Conservation (phyloP, 75 land plant genomes). For the Picea glauca region DNA sequence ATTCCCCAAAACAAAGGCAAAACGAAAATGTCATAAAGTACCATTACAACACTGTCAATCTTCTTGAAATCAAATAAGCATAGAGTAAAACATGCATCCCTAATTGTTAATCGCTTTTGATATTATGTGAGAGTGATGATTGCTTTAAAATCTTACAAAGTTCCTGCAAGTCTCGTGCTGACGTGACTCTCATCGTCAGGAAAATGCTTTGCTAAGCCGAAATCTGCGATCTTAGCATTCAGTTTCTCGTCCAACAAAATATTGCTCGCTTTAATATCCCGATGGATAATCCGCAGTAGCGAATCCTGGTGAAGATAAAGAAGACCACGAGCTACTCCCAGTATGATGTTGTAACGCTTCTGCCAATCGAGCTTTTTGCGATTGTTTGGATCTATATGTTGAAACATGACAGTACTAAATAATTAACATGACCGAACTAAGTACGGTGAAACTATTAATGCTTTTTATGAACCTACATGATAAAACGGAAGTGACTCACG, state of each 20-base stretch:
- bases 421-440: no score
- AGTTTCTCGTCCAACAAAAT: constrained; percentile 37
- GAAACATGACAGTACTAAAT: no score
- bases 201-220: constrained; percentile 44
- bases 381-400: constrained; percentile 4
- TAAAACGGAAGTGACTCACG: no score
- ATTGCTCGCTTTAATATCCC: constrained; percentile 62
- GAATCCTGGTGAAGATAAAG: constrained; percentile 47
- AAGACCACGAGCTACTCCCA: constrained; percentile 41
- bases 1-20: no score
- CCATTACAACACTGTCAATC: no score
- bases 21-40: no score
- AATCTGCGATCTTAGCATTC: constrained; percentile 51
- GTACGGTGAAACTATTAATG: no score
- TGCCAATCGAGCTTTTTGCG: not conserved
- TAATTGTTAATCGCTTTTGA: no score
- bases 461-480: no score
- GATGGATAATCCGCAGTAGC: constrained; percentile 45
- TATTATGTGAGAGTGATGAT: no score
- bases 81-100: no score
- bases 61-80: no score
- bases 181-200: constrained; percentile 15
- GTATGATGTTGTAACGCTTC: constrained; percentile 19
- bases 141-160: not conserved
- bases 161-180: constrained; percentile 34